phyloP scores from a whole-genome alignment of 2,329 filamentous ascomycete genomes.

The Fusarium algeriense region DNA sequence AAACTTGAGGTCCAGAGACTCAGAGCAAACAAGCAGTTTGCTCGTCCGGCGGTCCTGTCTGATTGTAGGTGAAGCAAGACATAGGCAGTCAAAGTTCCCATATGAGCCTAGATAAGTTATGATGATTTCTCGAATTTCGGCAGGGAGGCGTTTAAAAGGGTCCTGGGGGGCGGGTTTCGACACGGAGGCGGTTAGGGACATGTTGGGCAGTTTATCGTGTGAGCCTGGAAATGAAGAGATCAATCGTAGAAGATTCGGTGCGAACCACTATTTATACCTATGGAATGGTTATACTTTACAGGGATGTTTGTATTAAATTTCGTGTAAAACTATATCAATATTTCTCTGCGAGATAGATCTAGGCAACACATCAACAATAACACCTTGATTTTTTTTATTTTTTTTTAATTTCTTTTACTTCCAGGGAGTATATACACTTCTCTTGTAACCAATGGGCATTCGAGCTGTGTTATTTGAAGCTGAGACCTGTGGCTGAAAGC shows the following conservation, averaged over 20 bases:
- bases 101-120: background rate
- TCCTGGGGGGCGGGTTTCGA: background rate
- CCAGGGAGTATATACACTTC: no score
- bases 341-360: no score
- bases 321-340: no score
- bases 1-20: background rate
- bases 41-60: background rate
- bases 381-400: no score
- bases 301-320: no score
- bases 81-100: background rate
- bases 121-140: background rate
- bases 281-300: no score
- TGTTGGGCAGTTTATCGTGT: no score
- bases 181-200: accelerated
- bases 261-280: background rate
- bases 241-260: accelerated
- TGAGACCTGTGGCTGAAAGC: no score
- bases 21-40: background rate
- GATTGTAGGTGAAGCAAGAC: background rate
- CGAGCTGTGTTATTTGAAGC: no score
- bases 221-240: background rate
- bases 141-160: background rate
- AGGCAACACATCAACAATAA: no score
- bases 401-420: no score
- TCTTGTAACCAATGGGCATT: no score